These are phyloP conservation scores for Trichoderma pleuroti DNA, from an alignment of 2,329 filamentous ascomycete species.

Conservation along the genomic window DNA sequence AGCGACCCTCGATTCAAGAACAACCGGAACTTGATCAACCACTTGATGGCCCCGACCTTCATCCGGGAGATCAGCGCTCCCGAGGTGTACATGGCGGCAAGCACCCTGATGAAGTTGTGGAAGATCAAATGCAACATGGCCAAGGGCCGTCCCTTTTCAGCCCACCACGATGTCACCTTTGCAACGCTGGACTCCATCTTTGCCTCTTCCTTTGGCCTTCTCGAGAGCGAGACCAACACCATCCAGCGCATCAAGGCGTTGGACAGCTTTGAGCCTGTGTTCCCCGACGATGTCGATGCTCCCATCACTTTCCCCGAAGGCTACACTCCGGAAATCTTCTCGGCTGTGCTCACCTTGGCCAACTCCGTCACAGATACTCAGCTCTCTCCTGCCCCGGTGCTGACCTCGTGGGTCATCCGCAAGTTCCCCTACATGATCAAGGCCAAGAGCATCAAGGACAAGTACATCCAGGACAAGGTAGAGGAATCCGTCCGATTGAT, in stretches of 20 bases:
- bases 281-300: neutral
- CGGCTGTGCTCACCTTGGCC: neutral
- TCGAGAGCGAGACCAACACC: constrained; percentile 3
- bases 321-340: constrained; percentile 1
- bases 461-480: constrained; percentile 1
- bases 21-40: constrained; percentile 6
- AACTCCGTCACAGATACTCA: constrained; percentile 7
- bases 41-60: constrained; percentile 12
- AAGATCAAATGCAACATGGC: constrained; percentile 4
- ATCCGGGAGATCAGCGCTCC: constrained; percentile 3
- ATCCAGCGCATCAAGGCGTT: constrained; percentile 8
- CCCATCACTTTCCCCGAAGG: constrained; percentile 6
- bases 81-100: constrained; percentile 11
- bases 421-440: constrained; percentile 12
- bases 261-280: constrained; percentile 2
- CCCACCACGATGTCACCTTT: constrained; percentile 3
- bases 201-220: constrained; percentile 9
- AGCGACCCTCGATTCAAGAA: constrained; percentile 7
- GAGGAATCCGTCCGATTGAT: constrained; percentile 5
- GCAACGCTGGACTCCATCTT: constrained; percentile 9
- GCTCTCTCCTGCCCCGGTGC: constrained; percentile 6
- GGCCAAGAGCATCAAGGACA: constrained; percentile 5
- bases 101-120: constrained; percentile 3
- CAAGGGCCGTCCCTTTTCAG: constrained; percentile 3
- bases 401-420: constrained; percentile 4